Evolutionary conservation across 2,329 filamentous ascomycete genomes (phyloP).

Genomic region (Drechslerella stenobrocha): DNA sequence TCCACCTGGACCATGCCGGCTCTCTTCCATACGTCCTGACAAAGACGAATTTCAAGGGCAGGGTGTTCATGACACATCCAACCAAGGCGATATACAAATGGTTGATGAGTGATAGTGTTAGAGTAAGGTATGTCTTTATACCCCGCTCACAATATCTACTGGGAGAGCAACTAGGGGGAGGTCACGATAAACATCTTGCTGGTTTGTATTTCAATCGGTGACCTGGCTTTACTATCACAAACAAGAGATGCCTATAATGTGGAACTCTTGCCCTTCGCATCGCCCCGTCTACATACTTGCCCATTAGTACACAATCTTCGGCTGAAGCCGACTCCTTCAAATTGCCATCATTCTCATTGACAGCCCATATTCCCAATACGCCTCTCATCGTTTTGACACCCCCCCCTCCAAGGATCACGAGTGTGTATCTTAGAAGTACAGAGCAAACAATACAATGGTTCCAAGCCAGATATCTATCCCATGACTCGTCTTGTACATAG

Average conservation of each 20-base stretch:
- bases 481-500: constrained; percentile 28
- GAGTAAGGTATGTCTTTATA: constrained; percentile 67
- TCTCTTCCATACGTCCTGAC: constrained; percentile 96
- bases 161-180: constrained; percentile 12
- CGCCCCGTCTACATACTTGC: background rate
- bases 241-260: constrained; percentile 26
- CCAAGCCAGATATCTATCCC: constrained; percentile 23
- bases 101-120: constrained; percentile 95
- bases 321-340: constrained; percentile 15
- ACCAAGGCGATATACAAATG: constrained; percentile 99
- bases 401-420: constrained; percentile 11
- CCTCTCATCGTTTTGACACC: constrained; percentile 10
- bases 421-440: constrained; percentile 48
- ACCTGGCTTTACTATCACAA: constrained; percentile 3
- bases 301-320: constrained; percentile 16
- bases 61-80: constrained; percentile 98
- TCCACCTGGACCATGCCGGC: constrained; percentile 97
- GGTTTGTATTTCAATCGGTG: constrained; percentile 6
- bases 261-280: constrained; percentile 34
- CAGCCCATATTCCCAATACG: constrained; percentile 5
- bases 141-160: background rate
- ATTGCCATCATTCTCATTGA: constrained; percentile 3
- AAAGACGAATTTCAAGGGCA: constrained; percentile 95
- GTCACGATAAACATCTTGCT: constrained; percentile 3
- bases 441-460: constrained; percentile 41